Percentiles rank a stretch among this genome's conserved stretches.
These are phyloP conservation scores for Escovopsis weberi DNA, from an alignment of 2,329 filamentous ascomycete genomes.

Conservation along the genomic window DNA sequence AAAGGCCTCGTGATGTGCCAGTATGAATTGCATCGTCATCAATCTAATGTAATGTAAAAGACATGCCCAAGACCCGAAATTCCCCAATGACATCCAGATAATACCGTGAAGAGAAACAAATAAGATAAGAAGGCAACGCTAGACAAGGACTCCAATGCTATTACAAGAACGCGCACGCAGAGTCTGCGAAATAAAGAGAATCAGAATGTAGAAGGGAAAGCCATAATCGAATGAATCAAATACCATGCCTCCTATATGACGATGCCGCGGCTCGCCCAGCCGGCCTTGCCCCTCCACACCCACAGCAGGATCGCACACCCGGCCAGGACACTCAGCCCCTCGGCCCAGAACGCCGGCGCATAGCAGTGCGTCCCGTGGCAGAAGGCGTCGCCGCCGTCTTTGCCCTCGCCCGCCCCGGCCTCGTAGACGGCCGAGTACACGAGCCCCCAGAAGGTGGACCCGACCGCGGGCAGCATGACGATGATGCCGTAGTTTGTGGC, in stretches of 20 bases:
- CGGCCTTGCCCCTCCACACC: slow-evolving; percentile 67
- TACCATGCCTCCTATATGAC: slow-evolving; percentile 32
- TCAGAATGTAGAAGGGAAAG: background rate
- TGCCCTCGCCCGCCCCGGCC: slow-evolving; percentile 38
- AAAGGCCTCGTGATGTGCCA: too few relatives aligned
- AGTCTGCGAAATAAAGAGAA: background rate
- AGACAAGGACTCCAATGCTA: too few relatives aligned
- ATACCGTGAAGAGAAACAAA: too few relatives aligned
- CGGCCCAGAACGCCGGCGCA: slow-evolving; percentile 69
- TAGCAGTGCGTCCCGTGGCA: slow-evolving; percentile 80
- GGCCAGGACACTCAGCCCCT: slow-evolving; percentile 65
- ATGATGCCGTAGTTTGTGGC: slow-evolving; percentile 96
- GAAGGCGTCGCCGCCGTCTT: slow-evolving; percentile 33
- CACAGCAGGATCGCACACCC: slow-evolving; percentile 58
- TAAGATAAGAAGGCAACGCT: too few relatives aligned
- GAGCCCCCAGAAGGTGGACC: slow-evolving; percentile 78
- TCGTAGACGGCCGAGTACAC: slow-evolving; percentile 79
- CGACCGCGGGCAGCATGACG: slow-evolving; percentile 76
- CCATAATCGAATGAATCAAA: background rate
- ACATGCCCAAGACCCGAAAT: too few relatives aligned
- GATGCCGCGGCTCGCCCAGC: slow-evolving; percentile 66
- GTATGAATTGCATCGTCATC: too few relatives aligned
- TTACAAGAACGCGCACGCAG: too few relatives aligned
- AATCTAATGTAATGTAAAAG: too few relatives aligned
- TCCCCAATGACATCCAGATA: too few relatives aligned